Conservation (phyloP, 2,329 filamentous ascomycete species). For the Aspergillus sp. region DNA sequence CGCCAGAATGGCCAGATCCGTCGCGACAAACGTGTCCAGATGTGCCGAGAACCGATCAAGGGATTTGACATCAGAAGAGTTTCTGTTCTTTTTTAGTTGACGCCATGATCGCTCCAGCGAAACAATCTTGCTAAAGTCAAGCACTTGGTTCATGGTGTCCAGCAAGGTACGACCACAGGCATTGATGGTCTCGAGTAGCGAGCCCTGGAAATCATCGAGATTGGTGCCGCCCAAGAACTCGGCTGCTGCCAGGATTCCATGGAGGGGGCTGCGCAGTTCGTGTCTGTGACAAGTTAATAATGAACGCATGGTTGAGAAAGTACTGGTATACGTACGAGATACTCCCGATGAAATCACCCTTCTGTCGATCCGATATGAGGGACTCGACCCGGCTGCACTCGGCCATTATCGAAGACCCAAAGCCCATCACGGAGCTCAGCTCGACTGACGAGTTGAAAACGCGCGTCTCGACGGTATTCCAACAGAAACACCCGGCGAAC, state of each 20-base stretch:
- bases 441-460: constrained; percentile 38
- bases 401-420: constrained; percentile 42
- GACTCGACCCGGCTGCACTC: constrained; percentile 44
- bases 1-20: constrained; percentile 46
- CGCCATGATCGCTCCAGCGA: constrained; percentile 37
- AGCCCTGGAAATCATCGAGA: constrained; percentile 39
- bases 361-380: constrained; percentile 41
- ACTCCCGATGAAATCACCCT: constrained; percentile 44
- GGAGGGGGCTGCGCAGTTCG: constrained; percentile 42
- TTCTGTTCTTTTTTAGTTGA: constrained; percentile 28
- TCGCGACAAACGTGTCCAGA: constrained; percentile 32
- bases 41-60: constrained; percentile 31
- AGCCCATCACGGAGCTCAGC: constrained; percentile 40
- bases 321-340: constrained; percentile 29
- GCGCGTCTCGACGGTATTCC: constrained; percentile 36
- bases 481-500: constrained; percentile 47
- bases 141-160: constrained; percentile 45
- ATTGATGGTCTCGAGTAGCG: constrained; percentile 39
- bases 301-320: not conserved
- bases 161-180: constrained; percentile 42
- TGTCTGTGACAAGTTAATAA: constrained; percentile 21
- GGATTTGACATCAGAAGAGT: constrained; percentile 25
- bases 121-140: constrained; percentile 54
- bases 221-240: constrained; percentile 40
- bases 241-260: constrained; percentile 42